These are phyloP conservation scores for Talaromyces albobiverticillius DNA, from an alignment of 2,329 filamentous ascomycete species.

Conservation along the genomic window DNA sequence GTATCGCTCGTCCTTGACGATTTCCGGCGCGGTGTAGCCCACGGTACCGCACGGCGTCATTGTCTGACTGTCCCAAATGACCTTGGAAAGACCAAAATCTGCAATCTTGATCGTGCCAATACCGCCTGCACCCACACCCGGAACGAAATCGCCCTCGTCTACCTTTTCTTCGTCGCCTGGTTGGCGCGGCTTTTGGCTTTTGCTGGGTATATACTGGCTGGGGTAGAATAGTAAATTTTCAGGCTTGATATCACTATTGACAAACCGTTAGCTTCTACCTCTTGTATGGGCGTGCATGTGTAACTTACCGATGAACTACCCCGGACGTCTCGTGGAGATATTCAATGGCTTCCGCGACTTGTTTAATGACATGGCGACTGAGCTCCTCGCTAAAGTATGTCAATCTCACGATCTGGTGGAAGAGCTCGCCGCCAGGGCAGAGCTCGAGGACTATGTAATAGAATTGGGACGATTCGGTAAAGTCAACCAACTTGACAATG, in stretches of 20 bases:
- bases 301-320: conserved; percentile 86
- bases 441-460: conserved; percentile 97
- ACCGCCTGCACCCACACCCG: conserved; percentile 77
- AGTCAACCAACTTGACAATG: conserved; percentile 89
- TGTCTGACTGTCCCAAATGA: conserved; percentile 96
- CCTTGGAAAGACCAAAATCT: conserved; percentile 95
- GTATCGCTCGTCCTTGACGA: conserved; percentile 97
- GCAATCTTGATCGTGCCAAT: conserved; percentile 97
- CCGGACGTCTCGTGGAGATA: conserved; percentile 94
- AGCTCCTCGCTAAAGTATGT: conserved; percentile 98
- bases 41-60: conserved; percentile 99
- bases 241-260: conserved; percentile 88
- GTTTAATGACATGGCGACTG: conserved; percentile 87
- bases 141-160: conserved; percentile 90
- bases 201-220: conserved; percentile 75
- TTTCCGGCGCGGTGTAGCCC: conserved; percentile 96
- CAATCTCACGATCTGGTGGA: conserved; percentile 96
- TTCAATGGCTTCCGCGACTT: conserved; percentile 90
- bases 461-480: conserved; percentile 89
- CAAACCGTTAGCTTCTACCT: background rate
- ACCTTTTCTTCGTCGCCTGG: conserved; percentile 95
- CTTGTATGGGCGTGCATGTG: background rate
- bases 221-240: conserved; percentile 95
- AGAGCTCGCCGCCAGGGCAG: conserved; percentile 91
- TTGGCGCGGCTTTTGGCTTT: conserved; percentile 72